Percentiles rank a stretch among this genome's conserved stretches.
phyloP scores from a whole-genome alignment of 1,139 yeast species.

The Oligophagozyma castellii region DNA sequence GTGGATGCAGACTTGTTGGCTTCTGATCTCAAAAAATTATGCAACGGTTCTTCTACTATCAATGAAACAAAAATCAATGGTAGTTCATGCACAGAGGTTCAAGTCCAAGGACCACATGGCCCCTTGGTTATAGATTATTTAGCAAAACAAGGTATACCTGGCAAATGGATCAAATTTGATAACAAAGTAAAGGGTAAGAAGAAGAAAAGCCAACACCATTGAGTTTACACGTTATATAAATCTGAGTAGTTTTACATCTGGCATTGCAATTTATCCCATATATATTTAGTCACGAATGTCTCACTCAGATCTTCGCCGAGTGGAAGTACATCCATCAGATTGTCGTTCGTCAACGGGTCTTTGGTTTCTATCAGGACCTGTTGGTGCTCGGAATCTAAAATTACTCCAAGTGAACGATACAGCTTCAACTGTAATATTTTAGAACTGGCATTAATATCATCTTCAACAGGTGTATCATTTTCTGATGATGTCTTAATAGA shows the following conservation, averaged over 20 bases:
- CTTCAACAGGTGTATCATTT: constrained; percentile 1
- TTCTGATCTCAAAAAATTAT: constrained; percentile 55
- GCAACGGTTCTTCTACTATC: constrained; percentile 82
- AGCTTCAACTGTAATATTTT: constrained; percentile 18
- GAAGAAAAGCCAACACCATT: constrained; percentile 11
- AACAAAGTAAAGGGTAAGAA: constrained; percentile 53
- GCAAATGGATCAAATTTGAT: constrained; percentile 49
- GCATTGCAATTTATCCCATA: constrained; percentile 15
- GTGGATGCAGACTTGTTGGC: constrained; percentile 56
- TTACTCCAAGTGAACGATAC: constrained; percentile 20
- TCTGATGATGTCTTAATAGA: background rate
- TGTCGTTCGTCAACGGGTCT: constrained; percentile 2
- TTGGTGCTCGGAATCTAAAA: constrained; percentile 16
- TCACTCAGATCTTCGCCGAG: constrained; percentile 16
- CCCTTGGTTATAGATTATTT: constrained; percentile 44
- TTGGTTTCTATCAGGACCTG: constrained; percentile 16
- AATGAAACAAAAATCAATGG: constrained; percentile 27
- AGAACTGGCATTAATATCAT: constrained; percentile 13
- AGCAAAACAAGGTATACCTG: constrained; percentile 53
- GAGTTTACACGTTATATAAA: constrained; percentile 1
- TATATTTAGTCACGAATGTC: constrained; percentile 17
- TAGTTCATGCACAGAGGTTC: constrained; percentile 52
- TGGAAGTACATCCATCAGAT: constrained; percentile 14
- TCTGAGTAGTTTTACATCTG: background rate
- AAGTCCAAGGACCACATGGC: constrained; percentile 87